phyloP scores from a whole-genome alignment of 352 stramenopile genomes.

The Phytopythium oedochilum region DNA sequence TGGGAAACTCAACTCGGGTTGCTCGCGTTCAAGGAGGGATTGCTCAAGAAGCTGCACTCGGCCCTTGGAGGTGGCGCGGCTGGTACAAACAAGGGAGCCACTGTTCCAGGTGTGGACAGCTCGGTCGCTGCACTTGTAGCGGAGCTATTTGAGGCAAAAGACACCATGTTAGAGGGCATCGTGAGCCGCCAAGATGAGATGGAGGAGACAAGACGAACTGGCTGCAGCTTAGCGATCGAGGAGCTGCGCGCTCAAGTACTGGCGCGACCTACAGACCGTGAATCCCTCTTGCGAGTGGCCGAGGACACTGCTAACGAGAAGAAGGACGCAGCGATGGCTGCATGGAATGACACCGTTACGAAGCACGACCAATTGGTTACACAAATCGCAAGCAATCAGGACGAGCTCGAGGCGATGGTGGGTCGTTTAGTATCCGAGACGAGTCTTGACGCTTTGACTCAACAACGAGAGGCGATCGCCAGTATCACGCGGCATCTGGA shows the following conservation, averaged over 20 bases:
- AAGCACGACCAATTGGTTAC: not conserved
- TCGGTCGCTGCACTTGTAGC: not conserved
- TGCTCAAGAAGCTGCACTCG: slow-evolving; percentile 18
- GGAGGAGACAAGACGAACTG: slow-evolving; percentile 18
- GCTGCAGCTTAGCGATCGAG: slow-evolving; percentile 7
- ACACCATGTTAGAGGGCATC: slow-evolving; percentile 24
- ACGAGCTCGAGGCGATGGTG: not conserved
- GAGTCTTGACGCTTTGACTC: not conserved
- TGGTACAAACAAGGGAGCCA: too few relatives aligned
- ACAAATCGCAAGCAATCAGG: not conserved
- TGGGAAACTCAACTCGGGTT: slow-evolving; percentile 22
- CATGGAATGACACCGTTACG: not conserved
- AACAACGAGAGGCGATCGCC: not conserved
- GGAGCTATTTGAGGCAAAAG: slow-evolving; percentile 9
- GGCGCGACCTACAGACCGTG: not conserved
- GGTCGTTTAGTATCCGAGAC: not conserved
- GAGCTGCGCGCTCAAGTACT: not conserved
- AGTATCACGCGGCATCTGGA: not conserved
- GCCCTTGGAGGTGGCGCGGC: too few relatives aligned
- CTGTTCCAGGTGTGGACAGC: too few relatives aligned
- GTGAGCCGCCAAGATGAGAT: slow-evolving; percentile 37
- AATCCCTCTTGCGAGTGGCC: not conserved
- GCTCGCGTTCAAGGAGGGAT: slow-evolving; percentile 20
- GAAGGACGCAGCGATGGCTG: not conserved
- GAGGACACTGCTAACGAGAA: not conserved